Evolutionary conservation across 1,139 yeast genomes (phyloP).

Genomic region (Yamadazyma songkhlaensis): DNA sequence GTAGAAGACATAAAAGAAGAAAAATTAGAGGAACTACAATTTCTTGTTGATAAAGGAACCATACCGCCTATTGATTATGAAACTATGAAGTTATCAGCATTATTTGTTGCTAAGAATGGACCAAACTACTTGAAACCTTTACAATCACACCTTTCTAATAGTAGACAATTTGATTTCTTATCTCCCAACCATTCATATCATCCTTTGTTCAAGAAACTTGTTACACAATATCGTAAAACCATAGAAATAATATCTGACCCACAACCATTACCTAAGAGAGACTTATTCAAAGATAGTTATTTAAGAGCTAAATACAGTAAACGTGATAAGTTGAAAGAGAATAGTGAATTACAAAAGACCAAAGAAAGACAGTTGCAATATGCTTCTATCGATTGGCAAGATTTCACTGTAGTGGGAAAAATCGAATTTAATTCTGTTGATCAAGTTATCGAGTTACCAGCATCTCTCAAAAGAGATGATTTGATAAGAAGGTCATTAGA

Average conservation of each 20-base stretch:
- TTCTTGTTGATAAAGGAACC: slow-evolving; percentile 49
- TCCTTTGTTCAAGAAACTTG: slow-evolving; percentile 45
- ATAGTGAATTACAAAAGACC: slow-evolving; percentile 26
- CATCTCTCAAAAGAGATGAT: slow-evolving; percentile 59
- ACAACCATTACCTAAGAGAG: slow-evolving; percentile 12
- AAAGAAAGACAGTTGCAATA: slow-evolving; percentile 48
- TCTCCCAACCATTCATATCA: slow-evolving; percentile 60
- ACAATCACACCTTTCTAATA: slow-evolving; percentile 33
- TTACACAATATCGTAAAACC: slow-evolving; percentile 55
- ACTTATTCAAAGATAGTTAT: slow-evolving; percentile 49
- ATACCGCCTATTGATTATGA: slow-evolving; percentile 66
- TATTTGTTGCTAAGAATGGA: slow-evolving; percentile 60
- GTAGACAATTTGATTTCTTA: slow-evolving; percentile 69
- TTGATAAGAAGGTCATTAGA: slow-evolving; percentile 62
- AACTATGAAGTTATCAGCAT: slow-evolving; percentile 70
- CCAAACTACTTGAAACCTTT: slow-evolving; percentile 38
- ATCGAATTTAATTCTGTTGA: slow-evolving; percentile 68
- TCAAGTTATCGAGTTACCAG: slow-evolving; percentile 55
- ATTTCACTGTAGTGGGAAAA: slow-evolving; percentile 68
- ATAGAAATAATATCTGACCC: slow-evolving; percentile 18
- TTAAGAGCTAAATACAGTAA: slow-evolving; percentile 57
- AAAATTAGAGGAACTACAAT: slow-evolving; percentile 32
- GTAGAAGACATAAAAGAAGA: slow-evolving; percentile 13
- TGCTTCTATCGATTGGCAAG: slow-evolving; percentile 88
- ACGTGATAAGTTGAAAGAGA: slow-evolving; percentile 23